Conservation (phyloP, 768 basidiomycete species). For the Thelephora ganbajun region DNA sequence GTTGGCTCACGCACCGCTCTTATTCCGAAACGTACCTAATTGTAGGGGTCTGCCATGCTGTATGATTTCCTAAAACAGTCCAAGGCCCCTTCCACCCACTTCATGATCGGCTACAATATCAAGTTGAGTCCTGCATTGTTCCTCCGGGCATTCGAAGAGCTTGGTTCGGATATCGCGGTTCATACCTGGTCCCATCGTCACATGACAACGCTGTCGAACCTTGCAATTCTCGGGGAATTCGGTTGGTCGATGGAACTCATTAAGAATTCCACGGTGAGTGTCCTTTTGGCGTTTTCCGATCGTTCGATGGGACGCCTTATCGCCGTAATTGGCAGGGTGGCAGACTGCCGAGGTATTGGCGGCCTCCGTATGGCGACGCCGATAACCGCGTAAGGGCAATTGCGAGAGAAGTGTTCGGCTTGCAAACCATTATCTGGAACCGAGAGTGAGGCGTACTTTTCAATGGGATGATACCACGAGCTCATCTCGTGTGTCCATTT, state of each 20-base stretch:
- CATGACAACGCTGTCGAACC: constrained; percentile 35
- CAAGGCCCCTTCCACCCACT: constrained; percentile 67
- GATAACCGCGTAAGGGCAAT: constrained; percentile 79
- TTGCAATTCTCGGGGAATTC: constrained; percentile 29
- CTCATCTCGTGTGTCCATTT: not conserved
- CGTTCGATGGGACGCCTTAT: constrained; percentile 43
- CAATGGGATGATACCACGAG: not conserved
- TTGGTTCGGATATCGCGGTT: constrained; percentile 22
- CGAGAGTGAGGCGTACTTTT: constrained; percentile 42
- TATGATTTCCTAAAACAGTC: constrained; percentile 56
- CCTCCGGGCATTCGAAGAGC: constrained; percentile 28
- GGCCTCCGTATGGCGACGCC: constrained; percentile 78
- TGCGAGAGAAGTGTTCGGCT: constrained; percentile 74
- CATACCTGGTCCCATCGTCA: constrained; percentile 34
- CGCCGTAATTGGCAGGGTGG: constrained; percentile 66
- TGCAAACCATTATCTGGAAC: constrained; percentile 85
- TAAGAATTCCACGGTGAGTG: constrained; percentile 30
- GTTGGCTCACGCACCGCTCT: constrained; percentile 2
- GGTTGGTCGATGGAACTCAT: constrained; percentile 45
- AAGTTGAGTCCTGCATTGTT: constrained; percentile 42
- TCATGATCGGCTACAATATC: constrained; percentile 80
- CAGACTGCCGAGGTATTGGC: constrained; percentile 61
- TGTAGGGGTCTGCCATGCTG: constrained; percentile 26
- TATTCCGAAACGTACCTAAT: constrained; percentile 3
- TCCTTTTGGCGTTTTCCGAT: constrained; percentile 28